These are phyloP conservation scores for Mycena chlorophos DNA, from an alignment of 768 basidiomycete genomes.

Conservation along the genomic window DNA sequence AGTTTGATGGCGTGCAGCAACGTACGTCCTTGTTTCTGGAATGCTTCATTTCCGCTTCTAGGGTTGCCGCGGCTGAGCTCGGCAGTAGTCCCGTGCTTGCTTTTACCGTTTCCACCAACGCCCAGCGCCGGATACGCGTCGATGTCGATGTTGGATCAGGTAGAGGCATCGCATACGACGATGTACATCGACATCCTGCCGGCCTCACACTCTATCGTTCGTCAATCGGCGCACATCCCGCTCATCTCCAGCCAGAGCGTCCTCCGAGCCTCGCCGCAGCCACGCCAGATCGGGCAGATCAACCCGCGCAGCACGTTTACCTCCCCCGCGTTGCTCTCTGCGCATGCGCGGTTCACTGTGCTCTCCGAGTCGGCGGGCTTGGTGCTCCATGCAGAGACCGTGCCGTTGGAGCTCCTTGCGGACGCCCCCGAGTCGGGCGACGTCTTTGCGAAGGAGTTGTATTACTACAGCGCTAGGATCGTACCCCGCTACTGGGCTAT, in stretches of 20 bases:
- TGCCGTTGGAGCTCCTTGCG: constrained; percentile 33
- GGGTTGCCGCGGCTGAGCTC: too few species aligned
- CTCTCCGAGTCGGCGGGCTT: constrained; percentile 41
- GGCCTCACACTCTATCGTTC: neutral
- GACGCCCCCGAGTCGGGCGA: constrained; percentile 15
- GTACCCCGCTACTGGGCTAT: constrained; percentile 67
- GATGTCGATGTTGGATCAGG: constrained; percentile 15
- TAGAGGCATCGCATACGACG: constrained; percentile 31
- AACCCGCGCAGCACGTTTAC: constrained; percentile 68
- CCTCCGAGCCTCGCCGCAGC: constrained; percentile 28
- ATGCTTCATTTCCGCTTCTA: constrained; percentile 48
- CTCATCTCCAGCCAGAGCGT: neutral
- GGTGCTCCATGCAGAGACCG: constrained; percentile 54
- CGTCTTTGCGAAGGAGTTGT: constrained; percentile 25
- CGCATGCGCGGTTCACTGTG: constrained; percentile 58
- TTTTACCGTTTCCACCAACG: neutral
- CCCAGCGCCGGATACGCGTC: constrained; percentile 7
- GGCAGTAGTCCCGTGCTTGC: too few species aligned
- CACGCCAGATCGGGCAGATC: constrained; percentile 55
- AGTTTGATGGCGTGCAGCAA: constrained; percentile 67
- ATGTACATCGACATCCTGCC: constrained; percentile 49
- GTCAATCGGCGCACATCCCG: neutral
- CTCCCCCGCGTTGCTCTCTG: constrained; percentile 47
- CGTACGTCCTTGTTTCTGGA: constrained; percentile 33
- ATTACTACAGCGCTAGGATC: constrained; percentile 60